These are phyloP conservation scores for Colletotrichum gloeosporioides DNA, from an alignment of 2,329 filamentous ascomycete genomes.

Conservation along the genomic window DNA sequence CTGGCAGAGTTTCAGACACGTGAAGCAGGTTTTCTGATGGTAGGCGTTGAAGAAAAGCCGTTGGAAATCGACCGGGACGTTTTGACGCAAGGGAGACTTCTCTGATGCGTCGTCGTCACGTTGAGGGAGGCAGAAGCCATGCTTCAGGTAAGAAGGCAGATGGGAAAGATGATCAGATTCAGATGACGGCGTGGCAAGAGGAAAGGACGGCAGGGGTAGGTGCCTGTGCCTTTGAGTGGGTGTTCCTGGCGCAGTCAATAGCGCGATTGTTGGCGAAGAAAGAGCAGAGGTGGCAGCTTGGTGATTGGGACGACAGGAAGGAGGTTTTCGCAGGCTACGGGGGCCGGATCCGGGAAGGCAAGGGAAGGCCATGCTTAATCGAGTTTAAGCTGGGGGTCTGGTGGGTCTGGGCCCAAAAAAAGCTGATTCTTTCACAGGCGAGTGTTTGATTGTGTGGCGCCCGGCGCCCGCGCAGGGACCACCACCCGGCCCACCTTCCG, in stretches of 20 bases:
- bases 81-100: background rate
- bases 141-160: background rate
- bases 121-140: background rate
- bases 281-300: background rate
- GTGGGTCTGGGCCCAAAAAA: background rate
- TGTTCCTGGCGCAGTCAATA: background rate
- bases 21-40: background rate
- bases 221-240: background rate
- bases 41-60: background rate
- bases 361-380: slow-evolving; percentile 2
- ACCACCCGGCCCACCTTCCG: background rate
- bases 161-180: background rate
- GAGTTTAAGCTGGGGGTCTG: background rate
- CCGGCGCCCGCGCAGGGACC: background rate
- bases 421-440: background rate
- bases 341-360: background rate
- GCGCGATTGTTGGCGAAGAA: background rate
- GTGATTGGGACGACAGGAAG: background rate
- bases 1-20: background rate
- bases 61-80: background rate
- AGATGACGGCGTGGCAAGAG: background rate
- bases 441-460: slow-evolving; percentile 9
- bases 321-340: background rate
- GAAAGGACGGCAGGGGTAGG: background rate
- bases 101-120: background rate